These are phyloP conservation scores for Ogataea polymorpha DNA, from an alignment of 805 yeast genomes.

Conservation along the genomic window DNA sequence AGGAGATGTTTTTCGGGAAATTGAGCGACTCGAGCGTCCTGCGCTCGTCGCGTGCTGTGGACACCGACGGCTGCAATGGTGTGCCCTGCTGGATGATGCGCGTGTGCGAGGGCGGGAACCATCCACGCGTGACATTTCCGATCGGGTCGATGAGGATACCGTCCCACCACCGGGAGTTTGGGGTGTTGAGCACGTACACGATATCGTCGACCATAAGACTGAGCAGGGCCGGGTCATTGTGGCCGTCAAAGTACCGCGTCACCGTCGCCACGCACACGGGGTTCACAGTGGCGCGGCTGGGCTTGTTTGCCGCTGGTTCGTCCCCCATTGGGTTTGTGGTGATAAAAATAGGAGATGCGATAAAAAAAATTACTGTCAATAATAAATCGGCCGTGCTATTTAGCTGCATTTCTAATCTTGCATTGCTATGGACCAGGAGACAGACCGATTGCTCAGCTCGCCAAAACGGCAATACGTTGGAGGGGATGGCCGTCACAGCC, in stretches of 20 bases:
- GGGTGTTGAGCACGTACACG: constrained; percentile 62
- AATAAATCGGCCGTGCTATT: background rate
- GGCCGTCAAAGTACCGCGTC: constrained; percentile 52
- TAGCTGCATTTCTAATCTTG: background rate
- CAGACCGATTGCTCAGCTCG: background rate
- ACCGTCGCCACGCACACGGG: constrained; percentile 60
- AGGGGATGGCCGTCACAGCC: background rate
- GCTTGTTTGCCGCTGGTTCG: background rate
- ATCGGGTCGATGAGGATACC: constrained; percentile 48
- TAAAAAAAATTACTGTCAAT: background rate
- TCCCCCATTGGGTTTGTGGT: constrained; percentile 4
- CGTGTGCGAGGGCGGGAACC: constrained; percentile 76
- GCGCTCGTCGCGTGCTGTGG: constrained; percentile 15
- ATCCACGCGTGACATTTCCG: constrained; percentile 60
- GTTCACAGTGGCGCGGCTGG: constrained; percentile 16
- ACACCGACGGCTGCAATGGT: constrained; percentile 15
- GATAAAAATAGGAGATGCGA: background rate
- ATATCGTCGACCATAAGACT: constrained; percentile 63
- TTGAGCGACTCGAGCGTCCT: constrained; percentile 5
- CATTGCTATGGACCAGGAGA: background rate
- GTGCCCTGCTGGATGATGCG: constrained; percentile 31
- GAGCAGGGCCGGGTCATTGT: constrained; percentile 46
- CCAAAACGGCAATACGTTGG: background rate
- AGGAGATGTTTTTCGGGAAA: constrained; percentile 7
- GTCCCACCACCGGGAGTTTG: constrained; percentile 84